Percentiles rank a stretch among this genome's conserved stretches.
Evolutionary conservation across 78 protist genomes (phyloP).

Genomic region (Dictyostelium citrinum): DNA sequence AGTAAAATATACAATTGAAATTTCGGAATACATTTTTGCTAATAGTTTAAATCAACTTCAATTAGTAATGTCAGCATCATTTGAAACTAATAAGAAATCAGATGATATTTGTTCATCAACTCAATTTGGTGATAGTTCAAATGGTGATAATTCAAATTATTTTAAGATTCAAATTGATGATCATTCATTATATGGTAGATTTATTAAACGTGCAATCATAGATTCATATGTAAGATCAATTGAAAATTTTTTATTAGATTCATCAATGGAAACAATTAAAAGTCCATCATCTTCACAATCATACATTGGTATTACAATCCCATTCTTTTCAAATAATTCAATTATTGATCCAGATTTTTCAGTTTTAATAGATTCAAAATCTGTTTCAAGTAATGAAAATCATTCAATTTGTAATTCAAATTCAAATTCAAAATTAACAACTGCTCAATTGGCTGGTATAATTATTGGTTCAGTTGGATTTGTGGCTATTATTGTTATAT

Average conservation of each 20-base stretch:
- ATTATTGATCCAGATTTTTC: slow-evolving; percentile 12
- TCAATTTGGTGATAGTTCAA: neutral
- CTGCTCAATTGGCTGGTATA: neutral
- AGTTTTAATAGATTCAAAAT: neutral
- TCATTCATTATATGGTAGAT: neutral
- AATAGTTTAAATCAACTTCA: neutral
- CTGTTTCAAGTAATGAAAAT: neutral
- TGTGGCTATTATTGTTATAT: neutral
- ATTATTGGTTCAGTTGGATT: neutral
- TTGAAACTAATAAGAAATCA: neutral
- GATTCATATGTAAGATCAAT: neutral
- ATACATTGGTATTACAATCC: slow-evolving; percentile 11
- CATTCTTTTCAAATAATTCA: neutral
- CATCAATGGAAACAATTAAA: neutral
- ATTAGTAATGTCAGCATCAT: neutral
- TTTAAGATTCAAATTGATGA: neutral
- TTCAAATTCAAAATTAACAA: neutral
- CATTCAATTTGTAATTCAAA: neutral
- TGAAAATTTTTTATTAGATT: neutral
- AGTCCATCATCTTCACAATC: neutral
- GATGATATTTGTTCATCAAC: neutral
- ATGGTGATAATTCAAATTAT: neutral
- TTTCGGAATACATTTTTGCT: neutral
- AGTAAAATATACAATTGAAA: neutral
- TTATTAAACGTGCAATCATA: neutral